Base-by-base conservation (phyloP, 148 eudicot species). In the Pharnaceum exiguum region DNA sequence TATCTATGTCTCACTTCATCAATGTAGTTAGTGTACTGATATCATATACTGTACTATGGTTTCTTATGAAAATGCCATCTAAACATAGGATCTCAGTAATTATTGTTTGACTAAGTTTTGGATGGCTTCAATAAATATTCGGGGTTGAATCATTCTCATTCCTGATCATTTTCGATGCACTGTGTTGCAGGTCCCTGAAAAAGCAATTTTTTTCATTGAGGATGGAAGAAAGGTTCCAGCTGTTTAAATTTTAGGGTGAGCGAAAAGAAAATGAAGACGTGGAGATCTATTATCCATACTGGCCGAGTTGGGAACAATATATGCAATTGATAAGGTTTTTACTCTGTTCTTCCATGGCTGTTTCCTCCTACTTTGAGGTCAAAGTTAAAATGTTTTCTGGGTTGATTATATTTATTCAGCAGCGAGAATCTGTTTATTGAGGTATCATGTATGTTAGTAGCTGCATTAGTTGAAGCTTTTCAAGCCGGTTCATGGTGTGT, bases 191-290 rank as follows among this genome's bases (percentile, higher is more conserved):
- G 87, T 87, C 30, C 95, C 85, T 18, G 90, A 87, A 67, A 31
- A 71, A 42, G 79, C 87, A 66, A 84, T 84, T 43, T 87, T 75
- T 67, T 87, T 81, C 70, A 87, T 87, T 31, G 90, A 87, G 62
- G 95, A 87, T 46, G 90, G 95, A 31, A 79, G 80, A 63, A 87
- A 87, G 63, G 87, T 87, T 60, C 77, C 87, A 17, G 87, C 87
- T 15, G 84, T 75, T 32, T 62, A 62, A 68, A 50, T 26, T 32
- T 24, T 48, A 65, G 50, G 32, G 15, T 15, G 8, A 6, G 18
- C 39, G 31, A 5, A 17, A 30, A 18, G 23, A 69, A 38, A 55
- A 29, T 16, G 36, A 37, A 22, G 35, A 65, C 24, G 28, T 26
- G 28, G 38, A 31, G 51, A 37, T 50, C 33, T 13, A 21, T 44